phyloP scores from a whole-genome alignment of 2,329 filamentous ascomycete genomes.

The Exutisphaerella laricina region DNA sequence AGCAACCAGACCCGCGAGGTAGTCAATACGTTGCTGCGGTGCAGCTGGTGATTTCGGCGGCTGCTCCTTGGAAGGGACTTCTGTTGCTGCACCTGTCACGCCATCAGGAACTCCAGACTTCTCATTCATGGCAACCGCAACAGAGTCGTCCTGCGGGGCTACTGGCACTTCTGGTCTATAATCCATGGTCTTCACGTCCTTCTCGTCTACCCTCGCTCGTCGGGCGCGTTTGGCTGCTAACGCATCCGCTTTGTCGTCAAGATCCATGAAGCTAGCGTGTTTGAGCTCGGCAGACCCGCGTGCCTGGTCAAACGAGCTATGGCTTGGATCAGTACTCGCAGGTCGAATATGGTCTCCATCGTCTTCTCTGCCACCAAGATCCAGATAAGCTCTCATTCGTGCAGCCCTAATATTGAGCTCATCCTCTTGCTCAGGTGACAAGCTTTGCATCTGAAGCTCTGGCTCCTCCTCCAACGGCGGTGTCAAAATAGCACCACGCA shows the following conservation, averaged over 20 bases:
- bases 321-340: constrained; percentile 5
- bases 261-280: constrained; percentile 18
- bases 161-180: constrained; percentile 9
- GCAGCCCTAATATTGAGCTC: background rate
- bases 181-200: constrained; percentile 5
- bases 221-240: constrained; percentile 2
- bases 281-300: constrained; percentile 4
- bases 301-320: constrained; percentile 1
- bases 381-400: constrained; percentile 9
- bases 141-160: constrained; percentile 17
- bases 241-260: constrained; percentile 10
- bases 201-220: constrained; percentile 5
- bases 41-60: constrained; percentile 16
- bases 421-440: background rate
- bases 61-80: constrained; percentile 16
- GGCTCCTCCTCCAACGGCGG: background rate
- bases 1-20: constrained; percentile 44
- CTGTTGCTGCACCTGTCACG: constrained; percentile 15
- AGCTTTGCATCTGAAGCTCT: background rate
- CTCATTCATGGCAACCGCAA: constrained; percentile 10
- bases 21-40: constrained; percentile 37
- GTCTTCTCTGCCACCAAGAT: constrained; percentile 12
- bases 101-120: constrained; percentile 18
- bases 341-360: constrained; percentile 13
- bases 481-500: constrained; percentile 1